These are phyloP conservation scores for Scedosporium minutisporum DNA, from an alignment of 2,329 filamentous ascomycete genomes.

Conservation along the genomic window DNA sequence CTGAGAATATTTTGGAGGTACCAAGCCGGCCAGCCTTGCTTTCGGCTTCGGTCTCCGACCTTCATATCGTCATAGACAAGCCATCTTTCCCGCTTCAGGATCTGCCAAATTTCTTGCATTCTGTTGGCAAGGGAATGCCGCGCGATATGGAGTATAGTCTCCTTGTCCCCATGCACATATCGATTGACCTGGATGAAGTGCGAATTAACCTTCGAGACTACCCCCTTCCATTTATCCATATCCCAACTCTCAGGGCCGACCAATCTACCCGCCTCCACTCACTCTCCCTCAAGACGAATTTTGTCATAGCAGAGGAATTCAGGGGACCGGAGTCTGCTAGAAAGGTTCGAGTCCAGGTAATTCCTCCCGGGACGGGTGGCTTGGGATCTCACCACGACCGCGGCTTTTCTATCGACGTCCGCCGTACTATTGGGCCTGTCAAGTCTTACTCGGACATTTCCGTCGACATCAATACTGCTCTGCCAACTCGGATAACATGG, in stretches of 20 bases:
- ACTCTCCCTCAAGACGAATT: constrained; percentile 77
- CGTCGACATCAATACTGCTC: constrained; percentile 84
- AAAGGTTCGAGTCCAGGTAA: constrained; percentile 71
- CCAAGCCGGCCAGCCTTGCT: constrained; percentile 78
- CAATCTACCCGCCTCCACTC: constrained; percentile 75
- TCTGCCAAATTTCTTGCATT: constrained; percentile 73
- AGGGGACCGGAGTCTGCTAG: constrained; percentile 71
- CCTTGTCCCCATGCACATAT: constrained; percentile 80
- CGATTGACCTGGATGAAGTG: constrained; percentile 83
- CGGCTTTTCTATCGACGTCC: constrained; percentile 75
- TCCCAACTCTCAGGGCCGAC: constrained; percentile 69
- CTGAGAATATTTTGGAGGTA: constrained; percentile 76
- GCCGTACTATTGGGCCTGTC: constrained; percentile 84
- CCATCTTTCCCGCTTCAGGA: constrained; percentile 80
- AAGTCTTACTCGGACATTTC: constrained; percentile 93
- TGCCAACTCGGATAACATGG: constrained; percentile 92
- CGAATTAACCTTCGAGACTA: constrained; percentile 85
- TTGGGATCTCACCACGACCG: constrained; percentile 45
- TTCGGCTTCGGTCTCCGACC: constrained; percentile 69
- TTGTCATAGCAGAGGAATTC: constrained; percentile 92
- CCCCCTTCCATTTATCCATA: constrained; percentile 81
- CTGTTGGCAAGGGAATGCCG: constrained; percentile 94
- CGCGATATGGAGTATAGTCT: constrained; percentile 83
- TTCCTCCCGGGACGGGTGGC: constrained; percentile 58
- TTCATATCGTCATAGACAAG: constrained; percentile 81